phyloP scores from a whole-genome alignment of 1,284 basidiomycete species.

The Rhodotorula sp. region DNA sequence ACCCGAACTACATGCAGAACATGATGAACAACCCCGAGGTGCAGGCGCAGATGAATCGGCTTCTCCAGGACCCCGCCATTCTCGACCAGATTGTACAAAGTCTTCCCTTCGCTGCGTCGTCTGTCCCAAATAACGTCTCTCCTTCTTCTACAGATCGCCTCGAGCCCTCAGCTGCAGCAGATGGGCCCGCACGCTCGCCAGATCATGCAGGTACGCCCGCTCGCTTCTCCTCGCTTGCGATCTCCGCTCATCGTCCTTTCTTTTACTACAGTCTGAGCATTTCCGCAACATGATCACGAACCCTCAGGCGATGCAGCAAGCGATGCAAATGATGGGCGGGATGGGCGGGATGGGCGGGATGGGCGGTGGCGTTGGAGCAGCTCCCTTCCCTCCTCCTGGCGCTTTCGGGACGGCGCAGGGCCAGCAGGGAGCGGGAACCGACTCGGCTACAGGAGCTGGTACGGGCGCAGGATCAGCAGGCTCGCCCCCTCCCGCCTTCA shows the following conservation, averaged over 20 bases:
- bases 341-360: not conserved
- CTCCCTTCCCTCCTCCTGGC: slow-evolving; percentile 27
- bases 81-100: slow-evolving; percentile 62
- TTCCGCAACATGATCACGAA: slow-evolving; percentile 53
- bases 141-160: slow-evolving; percentile 58
- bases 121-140: not conserved
- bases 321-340: slow-evolving; percentile 58
- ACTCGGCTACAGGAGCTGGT: slow-evolving; percentile 2
- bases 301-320: slow-evolving; percentile 70
- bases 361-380: not conserved
- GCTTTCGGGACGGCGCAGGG: slow-evolving; percentile 45
- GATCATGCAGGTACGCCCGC: slow-evolving; percentile 59
- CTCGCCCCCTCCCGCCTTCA: slow-evolving; percentile 41
- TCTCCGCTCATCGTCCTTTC: not conserved
- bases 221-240: not conserved
- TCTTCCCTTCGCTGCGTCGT: not conserved
- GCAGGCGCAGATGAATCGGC: slow-evolving; percentile 67
- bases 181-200: slow-evolving; percentile 78
- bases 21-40: slow-evolving; percentile 82
- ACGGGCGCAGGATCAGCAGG: slow-evolving; percentile 18
- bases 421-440: slow-evolving; percentile 8
- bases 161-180: slow-evolving; percentile 71
- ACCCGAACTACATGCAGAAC: slow-evolving; percentile 63
- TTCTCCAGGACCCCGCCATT: slow-evolving; percentile 75
- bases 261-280: slow-evolving; percentile 26